Evolutionary conservation across 2,329 filamentous ascomycete genomes (phyloP).

Genomic region (Thermothelomyces thermophilus): DNA sequence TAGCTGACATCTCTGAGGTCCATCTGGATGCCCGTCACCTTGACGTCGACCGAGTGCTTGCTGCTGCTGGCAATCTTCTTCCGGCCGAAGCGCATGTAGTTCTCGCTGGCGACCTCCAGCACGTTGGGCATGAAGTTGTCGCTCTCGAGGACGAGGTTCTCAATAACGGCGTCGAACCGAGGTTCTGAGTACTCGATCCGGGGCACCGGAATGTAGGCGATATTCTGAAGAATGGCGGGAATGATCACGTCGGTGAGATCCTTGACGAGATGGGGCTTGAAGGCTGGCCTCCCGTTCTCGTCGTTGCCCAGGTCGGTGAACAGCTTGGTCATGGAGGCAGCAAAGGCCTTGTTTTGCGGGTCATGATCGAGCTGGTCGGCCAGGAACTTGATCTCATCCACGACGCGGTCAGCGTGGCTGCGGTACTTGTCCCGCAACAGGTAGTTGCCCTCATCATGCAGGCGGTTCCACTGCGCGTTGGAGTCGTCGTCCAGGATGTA

Average conservation of each 20-base stretch:
- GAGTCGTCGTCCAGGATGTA: constrained; percentile 80
- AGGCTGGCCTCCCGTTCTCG: constrained; percentile 71
- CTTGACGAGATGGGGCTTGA: constrained; percentile 90
- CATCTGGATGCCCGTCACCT: constrained; percentile 85
- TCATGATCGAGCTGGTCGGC: constrained; percentile 85
- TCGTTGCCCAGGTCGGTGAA: constrained; percentile 86
- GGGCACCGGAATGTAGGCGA: constrained; percentile 86
- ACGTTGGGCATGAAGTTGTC: constrained; percentile 96
- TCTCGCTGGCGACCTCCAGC: constrained; percentile 80
- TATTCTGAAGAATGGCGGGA: constrained; percentile 72
- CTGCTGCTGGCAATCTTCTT: constrained; percentile 77
- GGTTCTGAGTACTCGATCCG: constrained; percentile 88
- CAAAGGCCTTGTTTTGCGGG: constrained; percentile 76
- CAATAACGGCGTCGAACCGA: constrained; percentile 78
- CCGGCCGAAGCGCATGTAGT: constrained; percentile 91
- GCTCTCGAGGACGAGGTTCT: constrained; percentile 91
- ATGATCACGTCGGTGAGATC: constrained; percentile 83
- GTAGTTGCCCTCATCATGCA: constrained; percentile 81
- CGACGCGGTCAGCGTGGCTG: constrained; percentile 73
- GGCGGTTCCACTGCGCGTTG: constrained; percentile 71
- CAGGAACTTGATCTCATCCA: constrained; percentile 87
- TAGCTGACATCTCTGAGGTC: constrained; percentile 87
- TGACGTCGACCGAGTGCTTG: constrained; percentile 74
- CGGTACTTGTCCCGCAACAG: constrained; percentile 86
- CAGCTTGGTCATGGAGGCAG: constrained; percentile 67